Conservation (phyloP, 2,329 filamentous ascomycete genomes). For the Beauveria sp. region DNA sequence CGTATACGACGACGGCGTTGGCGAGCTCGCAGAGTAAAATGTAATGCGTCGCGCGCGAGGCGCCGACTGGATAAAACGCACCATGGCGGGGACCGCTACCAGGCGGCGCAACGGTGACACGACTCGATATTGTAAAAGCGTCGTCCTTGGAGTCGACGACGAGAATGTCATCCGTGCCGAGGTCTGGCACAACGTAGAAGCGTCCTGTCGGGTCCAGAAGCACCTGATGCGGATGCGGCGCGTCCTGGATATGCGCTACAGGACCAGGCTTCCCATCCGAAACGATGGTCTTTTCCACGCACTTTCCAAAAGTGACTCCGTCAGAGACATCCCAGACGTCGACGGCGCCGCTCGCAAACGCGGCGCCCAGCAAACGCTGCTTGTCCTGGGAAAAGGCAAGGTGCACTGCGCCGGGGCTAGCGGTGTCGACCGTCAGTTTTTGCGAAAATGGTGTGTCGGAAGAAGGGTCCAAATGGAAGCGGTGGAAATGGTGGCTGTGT, state of each 20-base stretch:
- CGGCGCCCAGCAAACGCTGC: slow-evolving; percentile 37
- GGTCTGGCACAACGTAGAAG: slow-evolving; percentile 41
- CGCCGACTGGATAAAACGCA: slow-evolving; percentile 34
- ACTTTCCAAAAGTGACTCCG: slow-evolving; percentile 24
- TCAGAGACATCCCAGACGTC: slow-evolving; percentile 38
- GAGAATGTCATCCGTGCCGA: slow-evolving; percentile 40
- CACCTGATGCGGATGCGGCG: slow-evolving; percentile 38
- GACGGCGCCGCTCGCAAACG: slow-evolving; percentile 32
- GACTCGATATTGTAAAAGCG: slow-evolving; percentile 29
- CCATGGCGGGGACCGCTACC: slow-evolving; percentile 45
- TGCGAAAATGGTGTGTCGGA: slow-evolving; percentile 21
- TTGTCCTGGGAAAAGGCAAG: slow-evolving; percentile 37
- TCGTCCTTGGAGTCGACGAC: slow-evolving; percentile 37
- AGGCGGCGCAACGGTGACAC: slow-evolving; percentile 24
- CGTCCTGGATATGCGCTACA: slow-evolving; percentile 24
- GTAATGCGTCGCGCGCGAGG: slow-evolving; percentile 34
- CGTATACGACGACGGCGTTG: slow-evolving; percentile 36
- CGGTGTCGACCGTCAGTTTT: slow-evolving; percentile 23
- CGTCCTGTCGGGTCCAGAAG: slow-evolving; percentile 40
- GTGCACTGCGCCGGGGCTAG: slow-evolving; percentile 37
- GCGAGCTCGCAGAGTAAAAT: slow-evolving; percentile 38
- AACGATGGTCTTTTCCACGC: slow-evolving; percentile 29
- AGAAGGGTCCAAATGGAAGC: slow-evolving; percentile 30
- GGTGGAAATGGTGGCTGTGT: slow-evolving; percentile 30
- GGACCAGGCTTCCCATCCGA: slow-evolving; percentile 27